Evolutionary conservation across 2,329 filamentous ascomycete genomes (phyloP).

Genomic region (Aureobasidium melanogenum): DNA sequence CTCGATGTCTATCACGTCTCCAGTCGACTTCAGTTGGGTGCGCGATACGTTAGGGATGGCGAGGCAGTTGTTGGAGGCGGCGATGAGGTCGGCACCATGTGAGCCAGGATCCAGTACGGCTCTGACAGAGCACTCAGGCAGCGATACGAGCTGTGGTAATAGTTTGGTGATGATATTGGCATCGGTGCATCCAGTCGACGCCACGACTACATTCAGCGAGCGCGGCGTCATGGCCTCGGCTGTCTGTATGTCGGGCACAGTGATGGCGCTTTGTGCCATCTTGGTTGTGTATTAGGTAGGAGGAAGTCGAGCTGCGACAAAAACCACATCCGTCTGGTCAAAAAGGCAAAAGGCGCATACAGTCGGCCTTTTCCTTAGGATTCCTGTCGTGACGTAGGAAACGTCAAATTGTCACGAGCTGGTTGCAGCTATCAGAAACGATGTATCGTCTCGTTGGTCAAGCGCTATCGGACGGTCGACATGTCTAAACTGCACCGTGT

Average conservation of each 20-base stretch:
- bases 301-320: neutral
- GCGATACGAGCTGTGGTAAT: slow-evolving; percentile 23
- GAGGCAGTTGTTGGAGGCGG: slow-evolving; percentile 23
- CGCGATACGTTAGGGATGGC: slow-evolving; percentile 24
- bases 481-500: neutral
- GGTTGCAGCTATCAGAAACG: neutral
- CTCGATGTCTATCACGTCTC: slow-evolving; percentile 24
- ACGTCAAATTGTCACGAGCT: slow-evolving; percentile 5
- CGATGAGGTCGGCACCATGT: slow-evolving; percentile 25
- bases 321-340: neutral
- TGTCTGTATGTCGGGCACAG: slow-evolving; percentile 10
- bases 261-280: slow-evolving; percentile 10
- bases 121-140: slow-evolving; percentile 26
- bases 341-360: slow-evolving; percentile 6
- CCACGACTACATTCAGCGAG: slow-evolving; percentile 27
- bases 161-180: slow-evolving; percentile 23
- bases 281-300: neutral
- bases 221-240: slow-evolving; percentile 3
- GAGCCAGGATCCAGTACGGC: slow-evolving; percentile 27
- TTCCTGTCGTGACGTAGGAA: slow-evolving; percentile 7
- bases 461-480: neutral
- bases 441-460: neutral
- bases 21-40: slow-evolving; percentile 14
- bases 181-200: slow-evolving; percentile 27
- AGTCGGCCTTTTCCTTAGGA: slow-evolving; percentile 8